phyloP scores from a whole-genome alignment of 495 filamentous ascomycete species.

The Daldinia caldariorum region DNA sequence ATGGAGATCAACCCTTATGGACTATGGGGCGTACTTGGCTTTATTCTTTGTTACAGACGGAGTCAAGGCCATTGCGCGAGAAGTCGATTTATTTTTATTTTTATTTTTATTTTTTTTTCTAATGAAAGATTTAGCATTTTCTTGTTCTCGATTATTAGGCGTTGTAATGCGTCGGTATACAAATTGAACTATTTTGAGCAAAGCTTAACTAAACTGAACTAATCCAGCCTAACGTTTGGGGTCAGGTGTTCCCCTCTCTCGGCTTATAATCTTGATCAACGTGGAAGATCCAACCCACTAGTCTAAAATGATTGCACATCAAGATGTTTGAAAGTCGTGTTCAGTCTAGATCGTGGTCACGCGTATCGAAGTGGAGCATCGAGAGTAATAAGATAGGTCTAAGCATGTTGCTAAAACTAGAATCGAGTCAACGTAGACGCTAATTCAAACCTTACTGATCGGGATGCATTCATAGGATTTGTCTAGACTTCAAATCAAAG shows the following conservation, averaged over 20 bases:
- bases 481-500: background rate
- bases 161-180: no score
- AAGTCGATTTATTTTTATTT: no score
- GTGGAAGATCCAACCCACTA: background rate
- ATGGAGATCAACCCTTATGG: background rate
- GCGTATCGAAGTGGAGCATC: constrained; percentile 2
- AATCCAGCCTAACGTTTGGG: no score
- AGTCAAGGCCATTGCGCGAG: background rate
- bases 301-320: background rate
- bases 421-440: background rate
- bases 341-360: constrained; percentile 1
- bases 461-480: background rate
- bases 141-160: no score
- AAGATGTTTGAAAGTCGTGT: background rate
- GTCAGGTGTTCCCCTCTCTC: no score
- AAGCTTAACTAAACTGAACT: no score
- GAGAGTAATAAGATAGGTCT: background rate
- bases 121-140: no score
- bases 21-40: background rate
- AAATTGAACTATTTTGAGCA: no score
- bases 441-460: background rate
- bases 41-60: background rate
- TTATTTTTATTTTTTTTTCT: no score
- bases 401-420: background rate
- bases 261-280: constrained; percentile 7